phyloP scores from a whole-genome alignment of 2,329 filamentous ascomycete species.

The Arthrobotrys megalospora region DNA sequence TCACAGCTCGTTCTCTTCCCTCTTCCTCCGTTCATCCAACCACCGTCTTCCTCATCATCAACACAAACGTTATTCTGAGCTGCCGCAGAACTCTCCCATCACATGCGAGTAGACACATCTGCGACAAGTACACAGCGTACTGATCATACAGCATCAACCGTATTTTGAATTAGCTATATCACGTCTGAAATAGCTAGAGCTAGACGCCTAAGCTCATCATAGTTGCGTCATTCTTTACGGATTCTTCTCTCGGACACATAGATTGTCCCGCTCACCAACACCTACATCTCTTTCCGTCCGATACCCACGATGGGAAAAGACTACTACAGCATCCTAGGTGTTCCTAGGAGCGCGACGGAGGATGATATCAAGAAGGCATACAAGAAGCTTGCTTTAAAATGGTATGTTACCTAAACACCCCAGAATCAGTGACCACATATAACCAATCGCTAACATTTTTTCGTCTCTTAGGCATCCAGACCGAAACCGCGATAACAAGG shows the following conservation, averaged over 20 bases:
- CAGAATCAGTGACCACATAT: slow-evolving; percentile 73
- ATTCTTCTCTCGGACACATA: neutral
- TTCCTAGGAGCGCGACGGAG: slow-evolving; percentile 89
- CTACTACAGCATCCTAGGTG: slow-evolving; percentile 96
- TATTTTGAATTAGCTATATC: neutral
- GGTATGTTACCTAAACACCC: slow-evolving; percentile 22
- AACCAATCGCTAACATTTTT: slow-evolving; percentile 70
- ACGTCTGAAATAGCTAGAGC: neutral
- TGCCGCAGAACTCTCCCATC: slow-evolving; percentile 2
- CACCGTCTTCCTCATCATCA: neutral
- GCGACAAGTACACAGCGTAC: neutral
- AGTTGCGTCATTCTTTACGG: no score
- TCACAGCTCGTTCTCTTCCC: slow-evolving; percentile 28
- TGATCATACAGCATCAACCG: neutral
- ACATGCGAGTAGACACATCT: slow-evolving; percentile 32
- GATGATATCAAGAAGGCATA: slow-evolving; percentile 96
- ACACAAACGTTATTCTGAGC: neutral
- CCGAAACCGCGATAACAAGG: slow-evolving; percentile 90
- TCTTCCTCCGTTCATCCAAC: neutral
- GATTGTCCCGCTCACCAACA: neutral
- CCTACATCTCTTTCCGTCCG: neutral
- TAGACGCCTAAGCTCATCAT: no score
- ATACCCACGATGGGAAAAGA: slow-evolving; percentile 82
- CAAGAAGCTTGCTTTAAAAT: slow-evolving; percentile 86
- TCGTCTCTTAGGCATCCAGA: slow-evolving; percentile 70